phyloP scores from a whole-genome alignment of 1,139 yeast genomes.

The Komagataea norvegica region DNA sequence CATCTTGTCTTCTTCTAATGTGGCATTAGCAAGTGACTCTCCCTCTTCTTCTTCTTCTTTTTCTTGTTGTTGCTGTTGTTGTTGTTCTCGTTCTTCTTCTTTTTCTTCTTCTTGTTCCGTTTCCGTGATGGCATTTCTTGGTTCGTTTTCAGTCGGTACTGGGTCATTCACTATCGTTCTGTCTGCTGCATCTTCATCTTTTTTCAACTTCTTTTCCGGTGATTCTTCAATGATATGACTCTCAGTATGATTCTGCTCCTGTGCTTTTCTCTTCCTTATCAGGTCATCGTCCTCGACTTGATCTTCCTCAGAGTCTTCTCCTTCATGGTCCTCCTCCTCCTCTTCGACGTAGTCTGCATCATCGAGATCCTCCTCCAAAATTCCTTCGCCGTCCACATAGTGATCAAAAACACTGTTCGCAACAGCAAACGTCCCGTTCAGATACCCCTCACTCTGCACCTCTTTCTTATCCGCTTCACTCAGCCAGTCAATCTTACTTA shows the following conservation, averaged over 20 bases:
- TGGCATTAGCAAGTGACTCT: constrained; percentile 16
- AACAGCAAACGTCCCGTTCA: constrained; percentile 7
- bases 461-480: constrained; percentile 30
- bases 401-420: constrained; percentile 8
- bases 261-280: constrained; percentile 11
- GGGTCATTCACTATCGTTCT: no score
- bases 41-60: constrained; percentile 2
- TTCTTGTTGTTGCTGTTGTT: constrained; percentile 1
- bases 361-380: constrained; percentile 12
- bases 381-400: constrained; percentile 9
- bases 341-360: constrained; percentile 18
- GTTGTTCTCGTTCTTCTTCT: constrained; percentile 1
- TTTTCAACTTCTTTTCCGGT: constrained; percentile 19
- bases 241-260: constrained; percentile 10
- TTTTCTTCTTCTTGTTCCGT: no score
- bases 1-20: constrained; percentile 24
- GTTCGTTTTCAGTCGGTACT: no score
- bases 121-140: no score
- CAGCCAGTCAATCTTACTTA: constrained; percentile 46
- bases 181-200: constrained; percentile 10
- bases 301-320: constrained; percentile 1
- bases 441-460: constrained; percentile 25
- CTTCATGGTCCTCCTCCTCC: constrained; percentile 8
- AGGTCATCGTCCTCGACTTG: constrained; percentile 5
- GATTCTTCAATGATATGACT: constrained; percentile 13